Evolutionary conservation across 768 basidiomycete genomes (phyloP), one percentile per base, ranked within the genome.

Genomic region (Serendipita sp.): DNA sequence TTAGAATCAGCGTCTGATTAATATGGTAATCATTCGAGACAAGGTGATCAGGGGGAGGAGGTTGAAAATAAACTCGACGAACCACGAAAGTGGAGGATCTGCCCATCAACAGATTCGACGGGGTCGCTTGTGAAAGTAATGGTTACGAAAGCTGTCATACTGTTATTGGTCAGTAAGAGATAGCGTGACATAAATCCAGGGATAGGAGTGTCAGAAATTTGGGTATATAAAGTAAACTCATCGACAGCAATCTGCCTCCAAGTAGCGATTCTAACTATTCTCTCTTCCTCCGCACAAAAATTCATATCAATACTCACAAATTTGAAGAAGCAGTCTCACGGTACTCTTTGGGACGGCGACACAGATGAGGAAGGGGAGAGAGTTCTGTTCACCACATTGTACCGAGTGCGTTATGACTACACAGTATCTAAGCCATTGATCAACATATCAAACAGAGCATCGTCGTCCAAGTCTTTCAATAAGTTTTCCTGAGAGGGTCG

Each of bases 191-290:
- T 5, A 38, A 14, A 38, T 38, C 34, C 4, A 38, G 34, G 14
- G 34, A 38, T 48, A 20, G 45, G n/a, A 7, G 5, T 17, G 31
- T 58, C 53, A 58, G 53, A 58, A 58, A 58, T 58, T 58, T 58
- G 53, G 53, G 53, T 58, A 58, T 58, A 58, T 58, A 31, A 28
- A 28, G n/a, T 28, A 31, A 9, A 33, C 45, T 58, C 53, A 58
- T 58, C 31, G 31, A 58, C 53, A 24, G 53, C 53, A 28, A 58
- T 3, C 53, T 31, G 53, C 28, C 31, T 58, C 53, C 11, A 58
- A 58, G 53, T 58, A 58, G 53, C 53, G 53, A 58, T 58, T 58
- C 45, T 48, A 48, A 48, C 45, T 48, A n/a, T 7, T 48, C 45
- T 20, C 45, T 20, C 45, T 5, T 28, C 45, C 45, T 20, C 26